Evolutionary conservation across 2,329 filamentous ascomycete species (phyloP).

Genomic region (Diaporthe eres): DNA sequence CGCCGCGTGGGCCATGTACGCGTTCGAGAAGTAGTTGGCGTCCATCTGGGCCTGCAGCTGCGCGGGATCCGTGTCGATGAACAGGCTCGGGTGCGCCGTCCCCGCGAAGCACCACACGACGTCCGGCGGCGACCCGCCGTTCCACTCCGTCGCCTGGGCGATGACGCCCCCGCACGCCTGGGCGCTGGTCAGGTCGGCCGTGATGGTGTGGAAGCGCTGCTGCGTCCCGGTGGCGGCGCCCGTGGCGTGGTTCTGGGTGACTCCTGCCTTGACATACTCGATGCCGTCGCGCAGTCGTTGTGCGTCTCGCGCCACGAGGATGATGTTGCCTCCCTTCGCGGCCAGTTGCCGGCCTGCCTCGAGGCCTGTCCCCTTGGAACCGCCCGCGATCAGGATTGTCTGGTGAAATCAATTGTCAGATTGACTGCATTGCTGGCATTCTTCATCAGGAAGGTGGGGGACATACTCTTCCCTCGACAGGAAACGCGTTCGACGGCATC

Average conservation of each 20-base stretch:
- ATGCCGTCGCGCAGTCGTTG: conserved; percentile 81
- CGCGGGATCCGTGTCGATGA: conserved; percentile 53
- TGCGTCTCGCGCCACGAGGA: conserved; percentile 85
- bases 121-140: conserved; percentile 70
- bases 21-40: conserved; percentile 57
- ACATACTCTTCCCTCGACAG: conserved; percentile 31
- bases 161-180: conserved; percentile 71
- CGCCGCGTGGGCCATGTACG: conserved; percentile 55
- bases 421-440: neutral
- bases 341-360: conserved; percentile 81
- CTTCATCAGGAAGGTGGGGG: neutral
- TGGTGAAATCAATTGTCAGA: conserved; percentile 53
- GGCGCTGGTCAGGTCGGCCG: conserved; percentile 73
- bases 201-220: conserved; percentile 76
- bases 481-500: conserved; percentile 21
- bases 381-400: conserved; percentile 92
- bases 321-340: conserved; percentile 85
- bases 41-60: conserved; percentile 54
- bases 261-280: conserved; percentile 40
- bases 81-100: conserved; percentile 66
- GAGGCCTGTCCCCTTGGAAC: conserved; percentile 92
- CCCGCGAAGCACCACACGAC: conserved; percentile 78
- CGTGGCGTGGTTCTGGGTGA: neutral
- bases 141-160: conserved; percentile 73
- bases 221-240: conserved; percentile 50